A percentile compares a stretch with the other conserved stretches of the same genome.
These are phyloP conservation scores for Paramyrothecium roridum DNA, from an alignment of 2,329 filamentous ascomycete species.

Conservation along the genomic window DNA sequence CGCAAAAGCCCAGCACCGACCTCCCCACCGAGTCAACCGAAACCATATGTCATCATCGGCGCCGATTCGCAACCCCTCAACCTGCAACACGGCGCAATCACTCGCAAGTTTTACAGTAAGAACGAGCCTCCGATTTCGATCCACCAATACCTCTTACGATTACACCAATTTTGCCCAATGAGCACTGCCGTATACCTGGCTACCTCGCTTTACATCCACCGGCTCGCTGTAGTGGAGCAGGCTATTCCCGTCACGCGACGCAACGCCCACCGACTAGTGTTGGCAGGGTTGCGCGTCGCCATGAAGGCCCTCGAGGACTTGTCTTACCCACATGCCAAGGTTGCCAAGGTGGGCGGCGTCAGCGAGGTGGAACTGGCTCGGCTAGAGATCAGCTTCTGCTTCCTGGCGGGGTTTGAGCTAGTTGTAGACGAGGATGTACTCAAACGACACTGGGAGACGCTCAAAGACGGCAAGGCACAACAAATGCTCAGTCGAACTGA, in stretches of 20 bases:
- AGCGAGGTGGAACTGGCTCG: conserved; percentile 76
- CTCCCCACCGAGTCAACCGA: conserved; percentile 21
- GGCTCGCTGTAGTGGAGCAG: conserved; percentile 72
- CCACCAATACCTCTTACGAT: conserved; percentile 78
- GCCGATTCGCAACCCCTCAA: conserved; percentile 69
- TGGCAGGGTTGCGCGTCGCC: conserved; percentile 81
- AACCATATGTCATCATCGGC: conserved; percentile 61
- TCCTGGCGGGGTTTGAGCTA: conserved; percentile 80
- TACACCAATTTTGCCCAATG: conserved; percentile 91
- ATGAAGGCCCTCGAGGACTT: conserved; percentile 96
- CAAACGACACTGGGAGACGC: conserved; percentile 27
- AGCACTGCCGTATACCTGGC: conserved; percentile 92
- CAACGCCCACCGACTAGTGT: conserved; percentile 81
- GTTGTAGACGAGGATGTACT: conserved; percentile 42
- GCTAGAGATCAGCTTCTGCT: conserved; percentile 87
- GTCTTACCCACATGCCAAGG: conserved; percentile 77
- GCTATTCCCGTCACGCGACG: conserved; percentile 76
- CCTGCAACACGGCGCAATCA: conserved; percentile 80
- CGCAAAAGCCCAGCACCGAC: conserved; percentile 28
- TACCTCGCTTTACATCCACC: conserved; percentile 82
- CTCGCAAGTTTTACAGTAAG: conserved; percentile 91
- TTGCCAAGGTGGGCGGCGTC: conserved; percentile 86
- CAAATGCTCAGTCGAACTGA: conserved; percentile 19
- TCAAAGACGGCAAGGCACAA: conserved; percentile 24
- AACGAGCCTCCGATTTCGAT: conserved; percentile 78